Evolutionary conservation across 2,329 filamentous ascomycete genomes (phyloP).

Genomic region (Diaporthe nobilis): DNA sequence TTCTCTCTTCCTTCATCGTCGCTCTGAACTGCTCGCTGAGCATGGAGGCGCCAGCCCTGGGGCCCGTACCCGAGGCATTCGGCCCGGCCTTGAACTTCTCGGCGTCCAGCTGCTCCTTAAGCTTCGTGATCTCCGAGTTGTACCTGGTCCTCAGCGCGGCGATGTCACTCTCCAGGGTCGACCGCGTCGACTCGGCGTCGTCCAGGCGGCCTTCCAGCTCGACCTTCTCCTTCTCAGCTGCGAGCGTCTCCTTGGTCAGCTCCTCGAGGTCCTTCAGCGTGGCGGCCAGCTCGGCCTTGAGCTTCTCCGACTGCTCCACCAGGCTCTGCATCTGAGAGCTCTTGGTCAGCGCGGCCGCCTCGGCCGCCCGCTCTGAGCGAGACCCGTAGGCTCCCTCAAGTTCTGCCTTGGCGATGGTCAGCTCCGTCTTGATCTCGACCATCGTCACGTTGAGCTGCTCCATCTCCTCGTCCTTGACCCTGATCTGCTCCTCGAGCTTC

Average conservation of each 20-base stretch:
- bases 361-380: constrained; percentile 70
- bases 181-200: constrained; percentile 53
- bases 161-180: constrained; percentile 57
- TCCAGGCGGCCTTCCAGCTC: constrained; percentile 60
- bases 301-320: constrained; percentile 61
- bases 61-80: constrained; percentile 51
- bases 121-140: constrained; percentile 58
- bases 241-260: constrained; percentile 67
- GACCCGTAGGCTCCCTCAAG: constrained; percentile 74
- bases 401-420: constrained; percentile 73
- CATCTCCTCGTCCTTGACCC: constrained; percentile 65
- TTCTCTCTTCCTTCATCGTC: constrained; percentile 70
- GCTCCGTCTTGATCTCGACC: constrained; percentile 73
- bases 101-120: constrained; percentile 67
- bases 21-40: constrained; percentile 70
- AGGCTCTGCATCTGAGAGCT: constrained; percentile 63
- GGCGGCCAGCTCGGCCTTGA: constrained; percentile 65
- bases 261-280: constrained; percentile 67
- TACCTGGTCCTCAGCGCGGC: constrained; percentile 54
- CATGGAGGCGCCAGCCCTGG: constrained; percentile 63
- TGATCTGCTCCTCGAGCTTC: constrained; percentile 60
- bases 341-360: constrained; percentile 68
- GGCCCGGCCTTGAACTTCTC: constrained; percentile 61
- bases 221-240: constrained; percentile 65
- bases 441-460: constrained; percentile 66